Conservation (phyloP, 2,329 filamentous ascomycete genomes). For the Ascochyta pisi region DNA sequence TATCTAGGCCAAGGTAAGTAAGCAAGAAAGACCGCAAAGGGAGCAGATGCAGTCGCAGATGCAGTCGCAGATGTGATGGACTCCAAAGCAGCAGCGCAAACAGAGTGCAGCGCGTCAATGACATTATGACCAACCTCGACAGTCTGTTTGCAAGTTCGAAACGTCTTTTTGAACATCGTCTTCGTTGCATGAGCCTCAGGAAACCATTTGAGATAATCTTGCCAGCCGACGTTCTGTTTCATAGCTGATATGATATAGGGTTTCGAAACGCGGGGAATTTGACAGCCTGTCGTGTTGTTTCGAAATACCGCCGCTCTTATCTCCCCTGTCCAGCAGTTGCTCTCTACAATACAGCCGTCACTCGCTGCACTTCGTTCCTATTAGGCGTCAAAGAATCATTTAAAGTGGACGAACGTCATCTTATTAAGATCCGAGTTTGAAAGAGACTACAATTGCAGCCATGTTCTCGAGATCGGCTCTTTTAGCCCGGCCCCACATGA, state of each 20-base stretch:
- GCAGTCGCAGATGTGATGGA: too few species aligned
- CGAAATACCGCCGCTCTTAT: conserved; percentile 2
- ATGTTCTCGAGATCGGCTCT: conserved; percentile 3
- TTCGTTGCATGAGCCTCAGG: neutral
- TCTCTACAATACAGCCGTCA: neutral
- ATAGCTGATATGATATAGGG: neutral
- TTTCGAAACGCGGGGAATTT: conserved; percentile 5
- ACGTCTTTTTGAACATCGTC: neutral
- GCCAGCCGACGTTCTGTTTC: neutral
- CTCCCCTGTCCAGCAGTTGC: neutral
- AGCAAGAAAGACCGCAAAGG: neutral
- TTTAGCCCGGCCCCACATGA: conserved; percentile 21
- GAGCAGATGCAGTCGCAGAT: too few species aligned
- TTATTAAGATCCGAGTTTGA: neutral
- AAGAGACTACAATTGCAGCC: neutral
- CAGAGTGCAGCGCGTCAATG: neutral
- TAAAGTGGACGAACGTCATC: neutral
- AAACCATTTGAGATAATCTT: neutral
- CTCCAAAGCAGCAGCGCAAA: neutral
- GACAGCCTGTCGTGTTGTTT: conserved; percentile 4
- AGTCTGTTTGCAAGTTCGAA: neutral
- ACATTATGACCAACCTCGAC: neutral
- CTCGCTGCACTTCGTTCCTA: neutral
- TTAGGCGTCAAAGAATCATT: too few species aligned
- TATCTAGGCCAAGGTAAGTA: too few species aligned